Evolutionary conservation across 2,329 filamentous ascomycete genomes (phyloP).

Genomic region (Tolypocladium capitatum): DNA sequence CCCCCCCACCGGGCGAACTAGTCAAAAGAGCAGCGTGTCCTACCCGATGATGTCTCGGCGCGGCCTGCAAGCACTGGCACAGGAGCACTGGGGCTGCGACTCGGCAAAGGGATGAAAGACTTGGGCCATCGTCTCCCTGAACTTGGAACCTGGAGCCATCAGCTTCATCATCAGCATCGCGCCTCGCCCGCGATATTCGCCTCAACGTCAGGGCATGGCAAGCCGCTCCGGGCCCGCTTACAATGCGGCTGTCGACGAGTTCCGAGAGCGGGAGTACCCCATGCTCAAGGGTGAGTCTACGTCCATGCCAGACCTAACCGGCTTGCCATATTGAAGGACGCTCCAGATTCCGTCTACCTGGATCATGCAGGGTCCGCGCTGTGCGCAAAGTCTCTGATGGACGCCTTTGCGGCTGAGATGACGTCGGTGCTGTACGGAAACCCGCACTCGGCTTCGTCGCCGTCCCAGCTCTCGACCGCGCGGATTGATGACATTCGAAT

Average conservation of each 20-base stretch:
- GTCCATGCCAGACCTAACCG: background rate
- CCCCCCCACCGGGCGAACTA: no score
- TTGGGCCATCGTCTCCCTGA: background rate
- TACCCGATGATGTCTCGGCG: background rate
- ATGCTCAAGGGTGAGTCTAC: conserved; percentile 47
- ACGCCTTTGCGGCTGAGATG: conserved; percentile 68
- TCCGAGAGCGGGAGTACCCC: conserved; percentile 51
- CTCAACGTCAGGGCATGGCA: background rate
- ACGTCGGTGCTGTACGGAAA: conserved; percentile 73
- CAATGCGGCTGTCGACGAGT: conserved; percentile 42
- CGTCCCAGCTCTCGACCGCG: conserved; percentile 64
- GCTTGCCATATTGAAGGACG: background rate
- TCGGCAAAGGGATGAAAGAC: background rate
- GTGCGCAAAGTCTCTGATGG: conserved; percentile 68
- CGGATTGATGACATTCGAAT: conserved; percentile 66
- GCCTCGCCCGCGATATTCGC: background rate
- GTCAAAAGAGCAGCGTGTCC: background rate
- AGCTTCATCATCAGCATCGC: background rate
- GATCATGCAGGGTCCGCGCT: conserved; percentile 93
- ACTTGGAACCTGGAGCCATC: background rate
- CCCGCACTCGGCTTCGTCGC: conserved; percentile 73
- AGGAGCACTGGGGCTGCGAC: background rate
- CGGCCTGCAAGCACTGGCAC: background rate
- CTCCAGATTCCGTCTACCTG: conserved; percentile 60
- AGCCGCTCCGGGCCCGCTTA: conserved; percentile 30